Evolutionary conservation across 306 rosid species (phyloP).

Genomic region (Glycine soja): DNA sequence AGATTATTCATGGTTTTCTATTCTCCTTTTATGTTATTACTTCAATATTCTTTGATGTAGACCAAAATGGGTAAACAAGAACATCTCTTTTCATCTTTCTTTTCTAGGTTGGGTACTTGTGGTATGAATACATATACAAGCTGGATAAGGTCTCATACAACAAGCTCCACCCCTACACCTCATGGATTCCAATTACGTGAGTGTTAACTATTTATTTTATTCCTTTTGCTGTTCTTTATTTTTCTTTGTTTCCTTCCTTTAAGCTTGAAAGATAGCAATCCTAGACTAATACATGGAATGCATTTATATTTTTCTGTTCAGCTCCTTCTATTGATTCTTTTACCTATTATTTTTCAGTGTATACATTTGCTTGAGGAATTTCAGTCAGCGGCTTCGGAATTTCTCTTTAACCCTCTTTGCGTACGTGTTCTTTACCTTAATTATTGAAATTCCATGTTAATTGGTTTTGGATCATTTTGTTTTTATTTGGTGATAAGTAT

Average conservation of each 20-base stretch:
- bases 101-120: constrained; percentile 87
- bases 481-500: constrained; percentile 16
- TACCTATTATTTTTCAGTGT: constrained; percentile 67
- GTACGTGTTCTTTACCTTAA: constrained; percentile 64
- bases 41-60: constrained; percentile 40
- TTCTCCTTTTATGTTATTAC: constrained; percentile 24
- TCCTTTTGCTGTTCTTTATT: constrained; percentile 22
- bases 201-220: constrained; percentile 50
- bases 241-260: constrained; percentile 19
- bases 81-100: constrained; percentile 36
- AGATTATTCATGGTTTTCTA: constrained; percentile 24
- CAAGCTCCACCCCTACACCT: constrained; percentile 95
- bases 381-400: constrained; percentile 85
- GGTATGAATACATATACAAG: constrained; percentile 95
- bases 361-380: constrained; percentile 93
- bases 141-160: constrained; percentile 96
- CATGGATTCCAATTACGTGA: constrained; percentile 98
- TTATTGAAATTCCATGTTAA: constrained; percentile 23
- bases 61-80: constrained; percentile 22
- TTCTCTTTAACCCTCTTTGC: constrained; percentile 90
- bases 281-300: neutral
- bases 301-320: constrained; percentile 12
- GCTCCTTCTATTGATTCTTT: constrained; percentile 31
- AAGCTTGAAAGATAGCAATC: constrained; percentile 18
- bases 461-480: constrained; percentile 27